Conservation (phyloP, 768 basidiomycete species). For the Lyophyllum atratum region DNA sequence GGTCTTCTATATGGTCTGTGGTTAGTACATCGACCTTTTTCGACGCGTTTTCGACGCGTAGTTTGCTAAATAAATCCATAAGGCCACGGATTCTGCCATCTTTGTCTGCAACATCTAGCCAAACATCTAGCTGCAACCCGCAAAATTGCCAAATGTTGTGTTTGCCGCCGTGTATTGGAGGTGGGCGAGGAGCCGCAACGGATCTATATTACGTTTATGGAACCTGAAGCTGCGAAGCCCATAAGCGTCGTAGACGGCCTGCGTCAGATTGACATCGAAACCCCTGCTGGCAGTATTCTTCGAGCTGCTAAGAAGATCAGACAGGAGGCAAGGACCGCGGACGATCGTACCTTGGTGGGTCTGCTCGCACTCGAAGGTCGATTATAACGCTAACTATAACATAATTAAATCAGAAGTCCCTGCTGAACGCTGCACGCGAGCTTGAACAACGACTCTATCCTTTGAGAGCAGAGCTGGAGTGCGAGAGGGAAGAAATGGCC, state of each 20-base stretch:
- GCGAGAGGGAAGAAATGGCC: slow-evolving; percentile 4
- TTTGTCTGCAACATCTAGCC: slow-evolving; percentile 2
- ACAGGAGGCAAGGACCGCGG: not conserved
- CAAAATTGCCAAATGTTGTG: not conserved
- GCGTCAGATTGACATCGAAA: not conserved
- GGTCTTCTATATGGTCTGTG: slow-evolving; percentile 12
- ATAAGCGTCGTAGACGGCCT: slow-evolving; percentile 2
- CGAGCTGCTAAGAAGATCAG: slow-evolving; percentile 12
- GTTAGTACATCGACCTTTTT: slow-evolving; percentile 1
- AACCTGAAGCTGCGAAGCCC: not conserved
- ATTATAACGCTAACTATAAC: not conserved
- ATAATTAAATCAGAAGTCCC: not conserved
- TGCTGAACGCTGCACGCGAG: slow-evolving; percentile 2
- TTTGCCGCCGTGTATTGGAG: slow-evolving; percentile 10
- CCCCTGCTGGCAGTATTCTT: slow-evolving; percentile 2
- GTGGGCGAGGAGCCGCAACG: slow-evolving; percentile 5
- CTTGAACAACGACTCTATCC: not conserved
- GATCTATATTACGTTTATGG: slow-evolving; percentile 16
- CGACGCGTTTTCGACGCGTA: not conserved
- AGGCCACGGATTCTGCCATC: slow-evolving; percentile 19
- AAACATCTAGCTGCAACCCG: not conserved
- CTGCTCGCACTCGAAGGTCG: not conserved
- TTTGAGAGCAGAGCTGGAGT: slow-evolving; percentile 2
- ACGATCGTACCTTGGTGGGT: slow-evolving; percentile 4
- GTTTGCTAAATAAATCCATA: not conserved